Evolutionary conservation across 768 basidiomycete species (phyloP).

Genomic region (Terana coerulea): DNA sequence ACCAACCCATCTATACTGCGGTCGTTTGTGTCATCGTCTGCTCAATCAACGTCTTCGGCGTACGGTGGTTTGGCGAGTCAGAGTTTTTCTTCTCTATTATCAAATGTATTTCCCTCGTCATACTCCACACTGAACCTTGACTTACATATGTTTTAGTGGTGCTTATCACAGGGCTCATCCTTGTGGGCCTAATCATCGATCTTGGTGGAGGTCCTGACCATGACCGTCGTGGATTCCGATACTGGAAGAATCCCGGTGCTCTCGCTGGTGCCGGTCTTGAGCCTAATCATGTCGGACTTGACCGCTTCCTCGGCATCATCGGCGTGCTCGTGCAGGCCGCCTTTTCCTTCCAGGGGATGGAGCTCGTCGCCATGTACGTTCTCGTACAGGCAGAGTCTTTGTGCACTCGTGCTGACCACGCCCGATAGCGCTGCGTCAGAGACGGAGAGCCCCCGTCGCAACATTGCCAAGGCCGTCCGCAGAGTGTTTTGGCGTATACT

Average conservation of each 20-base stretch:
- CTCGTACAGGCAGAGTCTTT: not conserved
- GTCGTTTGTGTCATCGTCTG: constrained; percentile 55
- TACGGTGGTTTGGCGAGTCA: constrained; percentile 69
- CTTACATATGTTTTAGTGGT: constrained; percentile 40
- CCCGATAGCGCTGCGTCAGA: constrained; percentile 65
- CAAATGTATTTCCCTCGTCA: constrained; percentile 48
- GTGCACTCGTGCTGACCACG: not conserved
- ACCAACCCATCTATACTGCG: constrained; percentile 54
- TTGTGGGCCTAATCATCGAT: constrained; percentile 66
- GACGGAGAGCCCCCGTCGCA: constrained; percentile 72
- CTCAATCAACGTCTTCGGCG: constrained; percentile 66
- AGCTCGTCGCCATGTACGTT: constrained; percentile 63
- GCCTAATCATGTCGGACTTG: constrained; percentile 29
- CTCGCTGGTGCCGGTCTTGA: constrained; percentile 30
- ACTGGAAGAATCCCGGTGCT: constrained; percentile 72
- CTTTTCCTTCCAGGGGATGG: constrained; percentile 78
- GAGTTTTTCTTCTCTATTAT: constrained; percentile 66
- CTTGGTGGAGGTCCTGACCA: constrained; percentile 73
- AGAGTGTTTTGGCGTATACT: constrained; percentile 80
- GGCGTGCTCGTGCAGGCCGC: constrained; percentile 49
- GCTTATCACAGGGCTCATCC: constrained; percentile 58
- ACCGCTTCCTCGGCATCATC: constrained; percentile 39
- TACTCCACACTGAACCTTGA: not conserved
- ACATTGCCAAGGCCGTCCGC: constrained; percentile 71
- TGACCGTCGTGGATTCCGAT: constrained; percentile 66